Base-by-base conservation (phyloP, 768 basidiomycete species). In the Mycena olivaceomarginata region DNA sequence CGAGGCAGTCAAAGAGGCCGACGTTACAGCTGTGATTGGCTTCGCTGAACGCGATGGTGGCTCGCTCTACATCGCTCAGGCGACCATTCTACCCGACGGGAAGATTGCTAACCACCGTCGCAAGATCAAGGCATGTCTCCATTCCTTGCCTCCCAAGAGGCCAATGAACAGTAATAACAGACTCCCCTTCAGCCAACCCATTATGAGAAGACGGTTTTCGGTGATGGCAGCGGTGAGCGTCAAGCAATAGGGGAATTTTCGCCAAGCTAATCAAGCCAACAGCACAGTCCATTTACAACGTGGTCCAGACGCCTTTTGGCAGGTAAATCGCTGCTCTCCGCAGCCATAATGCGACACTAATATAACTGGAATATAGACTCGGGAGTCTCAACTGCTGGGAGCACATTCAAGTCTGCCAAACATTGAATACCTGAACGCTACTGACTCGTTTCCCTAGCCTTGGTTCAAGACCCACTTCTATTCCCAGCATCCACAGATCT, bases 301-400 rank as follows among this genome's bases (percentile, higher is more conserved):
- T 83, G 15, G 84, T 83, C 6, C 83, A 83, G 71, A 83, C 83
- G 20, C 80, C 80, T 6, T 81, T 78, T 25, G 84, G 84, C 48
- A 74, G 77, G 77, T 64, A 40, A 60, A 67, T 66, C 20, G 12
- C 31, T 48, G 37, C 3, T 9, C 13, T 18, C 31, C n/a, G 5
- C 20, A 12, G 22, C 25, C 22, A 3, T 10, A 13, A 53, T 53
- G 20, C 11, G 7, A 64, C 43, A 40, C 63, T 70, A 41, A 72
- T 13, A 37, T 56, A n/a, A 62, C 37, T 5, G 18, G 10, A 25
- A 45, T 13, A 53, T 45, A 77, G 82, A 70, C 67, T 84, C 41
- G 84, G 84, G 8, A 79, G 77, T 63, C 70, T 84, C 40, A 84
- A 84, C 72, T 84, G 83, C 79, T 84, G 84, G 83, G 82, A 83